Percentiles rank a stretch among this genome's conserved stretches.
Conservation (phyloP, 805 yeast genomes). For the Ogataea thermomethanolica region DNA sequence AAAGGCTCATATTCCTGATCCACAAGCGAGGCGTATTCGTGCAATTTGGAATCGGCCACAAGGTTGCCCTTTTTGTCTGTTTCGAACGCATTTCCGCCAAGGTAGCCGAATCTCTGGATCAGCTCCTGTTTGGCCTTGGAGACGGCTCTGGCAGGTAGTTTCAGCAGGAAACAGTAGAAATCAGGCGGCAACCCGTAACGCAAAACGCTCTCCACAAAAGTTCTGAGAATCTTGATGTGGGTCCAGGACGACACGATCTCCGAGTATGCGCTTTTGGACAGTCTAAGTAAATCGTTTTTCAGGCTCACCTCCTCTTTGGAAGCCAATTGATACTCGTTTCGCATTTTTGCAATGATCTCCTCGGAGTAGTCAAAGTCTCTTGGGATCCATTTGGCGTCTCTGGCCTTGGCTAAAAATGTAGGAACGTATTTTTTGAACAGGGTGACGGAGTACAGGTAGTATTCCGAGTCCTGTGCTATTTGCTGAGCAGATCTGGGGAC, state of each 20-base stretch:
- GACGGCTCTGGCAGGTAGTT: conserved; percentile 38
- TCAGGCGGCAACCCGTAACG: conserved; percentile 97
- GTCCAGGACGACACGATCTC: conserved; percentile 85
- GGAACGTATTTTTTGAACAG: conserved; percentile 76
- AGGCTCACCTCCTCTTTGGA: conserved; percentile 69
- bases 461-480: conserved; percentile 73
- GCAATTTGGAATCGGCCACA: conserved; percentile 55
- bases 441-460: conserved; percentile 68
- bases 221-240: conserved; percentile 82
- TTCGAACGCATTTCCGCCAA: conserved; percentile 86
- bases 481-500: conserved; percentile 85
- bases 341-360: conserved; percentile 63
- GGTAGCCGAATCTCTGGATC: conserved; percentile 73
- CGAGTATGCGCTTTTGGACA: conserved; percentile 84
- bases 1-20: conserved; percentile 97
- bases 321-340: conserved; percentile 76
- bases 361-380: conserved; percentile 89
- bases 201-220: conserved; percentile 88
- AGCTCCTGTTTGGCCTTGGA: conserved; percentile 66
- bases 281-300: conserved; percentile 73
- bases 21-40: conserved; percentile 87
- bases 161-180: conserved; percentile 54
- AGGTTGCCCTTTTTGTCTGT: conserved; percentile 64
- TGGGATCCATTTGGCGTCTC: conserved; percentile 89
- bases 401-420: conserved; percentile 63